These are phyloP conservation scores for Cladosporium colombiae DNA, from an alignment of 2,329 filamentous ascomycete species.

Conservation along the genomic window DNA sequence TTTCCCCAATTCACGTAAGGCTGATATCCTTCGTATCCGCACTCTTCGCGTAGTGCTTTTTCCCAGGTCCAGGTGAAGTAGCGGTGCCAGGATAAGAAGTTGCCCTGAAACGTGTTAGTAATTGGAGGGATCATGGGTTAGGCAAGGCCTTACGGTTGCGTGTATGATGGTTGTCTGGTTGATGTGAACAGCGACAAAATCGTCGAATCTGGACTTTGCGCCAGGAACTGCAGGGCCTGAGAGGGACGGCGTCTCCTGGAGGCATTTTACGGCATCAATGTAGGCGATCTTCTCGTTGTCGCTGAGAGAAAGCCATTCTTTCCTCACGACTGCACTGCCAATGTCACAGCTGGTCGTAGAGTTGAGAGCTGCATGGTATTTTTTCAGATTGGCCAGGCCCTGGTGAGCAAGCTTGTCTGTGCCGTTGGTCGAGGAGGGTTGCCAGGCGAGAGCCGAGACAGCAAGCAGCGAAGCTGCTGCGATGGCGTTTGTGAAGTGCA, in stretches of 20 bases:
- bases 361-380: not conserved
- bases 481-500: conserved; percentile 6
- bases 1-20: conserved; percentile 57
- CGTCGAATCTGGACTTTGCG: conserved; percentile 33
- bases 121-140: not conserved
- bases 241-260: conserved; percentile 31
- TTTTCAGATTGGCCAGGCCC: conserved; percentile 28
- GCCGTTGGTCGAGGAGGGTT: conserved; percentile 29
- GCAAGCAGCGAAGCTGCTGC: conserved; percentile 19
- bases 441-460: conserved; percentile 22
- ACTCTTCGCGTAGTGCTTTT: conserved; percentile 43
- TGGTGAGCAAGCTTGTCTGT: conserved; percentile 29
- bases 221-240: conserved; percentile 26
- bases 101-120: conserved; percentile 21
- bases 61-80: conserved; percentile 48
- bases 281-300: conserved; percentile 32
- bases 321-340: conserved; percentile 42
- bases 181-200: conserved; percentile 34
- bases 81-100: conserved; percentile 47
- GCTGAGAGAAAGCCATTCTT: conserved; percentile 44
- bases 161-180: conserved; percentile 32
- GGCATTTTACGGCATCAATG: conserved; percentile 35
- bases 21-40: conserved; percentile 45
- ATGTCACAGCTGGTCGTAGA: conserved; percentile 23
- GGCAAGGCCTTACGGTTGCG: conserved; percentile 23